phyloP scores from a whole-genome alignment of 2,329 filamentous ascomycete genomes.

The Trichoderma koningiopsis region DNA sequence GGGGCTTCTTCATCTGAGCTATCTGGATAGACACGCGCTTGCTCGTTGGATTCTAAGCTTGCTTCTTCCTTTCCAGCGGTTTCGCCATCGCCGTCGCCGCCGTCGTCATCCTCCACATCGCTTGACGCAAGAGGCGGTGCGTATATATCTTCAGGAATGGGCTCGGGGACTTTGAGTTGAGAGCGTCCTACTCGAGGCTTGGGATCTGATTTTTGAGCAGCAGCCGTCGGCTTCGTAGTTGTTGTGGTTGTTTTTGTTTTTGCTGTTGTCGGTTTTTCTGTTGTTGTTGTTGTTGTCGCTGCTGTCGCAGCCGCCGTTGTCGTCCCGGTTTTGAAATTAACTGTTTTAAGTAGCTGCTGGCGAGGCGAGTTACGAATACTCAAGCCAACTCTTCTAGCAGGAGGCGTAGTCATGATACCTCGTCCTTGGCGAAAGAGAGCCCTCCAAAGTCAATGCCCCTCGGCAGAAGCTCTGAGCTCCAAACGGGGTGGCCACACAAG shows the following conservation, averaged over 20 bases:
- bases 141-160: constrained; percentile 14
- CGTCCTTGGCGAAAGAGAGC: background rate
- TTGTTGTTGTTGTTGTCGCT: background rate
- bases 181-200: background rate
- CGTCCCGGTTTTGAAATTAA: background rate
- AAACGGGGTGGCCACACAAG: background rate
- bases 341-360: background rate
- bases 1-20: constrained; percentile 35
- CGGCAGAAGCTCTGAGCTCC: background rate
- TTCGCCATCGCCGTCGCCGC: background rate
- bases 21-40: constrained; percentile 25
- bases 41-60: background rate
- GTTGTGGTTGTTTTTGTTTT: background rate
- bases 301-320: background rate
- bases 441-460: background rate
- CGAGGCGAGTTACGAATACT: background rate
- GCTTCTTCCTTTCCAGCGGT: constrained; percentile 32
- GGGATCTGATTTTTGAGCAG: background rate
- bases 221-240: background rate
- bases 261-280: background rate
- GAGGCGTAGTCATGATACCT: constrained; percentile 6
- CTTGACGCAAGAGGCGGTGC: constrained; percentile 36
- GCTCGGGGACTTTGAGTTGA: constrained; percentile 5
- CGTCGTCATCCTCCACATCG: constrained; percentile 27
- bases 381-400: constrained; percentile 2